A percentile compares a stretch with the other conserved stretches of the same genome.
Conservation (phyloP, 345 rosid species). For the Arabidopsis arenosa region DNA sequence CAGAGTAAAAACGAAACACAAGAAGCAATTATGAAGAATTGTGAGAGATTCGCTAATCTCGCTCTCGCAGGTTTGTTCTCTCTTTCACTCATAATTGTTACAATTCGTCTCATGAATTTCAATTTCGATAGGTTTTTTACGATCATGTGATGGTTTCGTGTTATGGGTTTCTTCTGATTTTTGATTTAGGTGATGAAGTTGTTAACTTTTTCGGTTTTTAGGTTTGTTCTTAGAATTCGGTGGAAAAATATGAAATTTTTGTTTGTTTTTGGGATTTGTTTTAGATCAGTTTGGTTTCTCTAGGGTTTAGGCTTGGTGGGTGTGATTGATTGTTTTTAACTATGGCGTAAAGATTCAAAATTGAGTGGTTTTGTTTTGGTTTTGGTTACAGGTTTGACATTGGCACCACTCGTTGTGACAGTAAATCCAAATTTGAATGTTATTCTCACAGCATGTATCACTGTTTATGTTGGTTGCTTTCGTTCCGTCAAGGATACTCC, state of each 20-base stretch:
- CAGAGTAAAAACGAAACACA: constrained; percentile 32
- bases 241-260: constrained; percentile 9
- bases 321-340: constrained; percentile 15
- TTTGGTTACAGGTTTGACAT: constrained; percentile 69
- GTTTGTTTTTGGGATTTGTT: constrained; percentile 9
- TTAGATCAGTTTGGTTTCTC: constrained; percentile 27
- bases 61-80: constrained; percentile 76
- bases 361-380: constrained; percentile 23
- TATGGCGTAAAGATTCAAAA: constrained; percentile 6
- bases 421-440: constrained; percentile 95
- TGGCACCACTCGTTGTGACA: constrained; percentile 90
- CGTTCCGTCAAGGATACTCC: constrained; percentile 98
- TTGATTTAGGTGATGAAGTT: constrained; percentile 4
- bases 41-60: constrained; percentile 74
- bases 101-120: background rate
- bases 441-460: constrained; percentile 82
- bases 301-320: constrained; percentile 37
- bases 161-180: constrained; percentile 3
- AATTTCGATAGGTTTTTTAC: constrained; percentile 15
- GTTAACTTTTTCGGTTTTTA: background rate
- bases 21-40: constrained; percentile 64
- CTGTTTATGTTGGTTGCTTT: constrained; percentile 96
- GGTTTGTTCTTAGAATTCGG: constrained; percentile 8
- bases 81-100: background rate
- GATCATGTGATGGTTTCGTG: constrained; percentile 8